Evolutionary conservation across 176 grass and related monocot species (phyloP).

Genomic region (Bonia amplexicaulis): DNA sequence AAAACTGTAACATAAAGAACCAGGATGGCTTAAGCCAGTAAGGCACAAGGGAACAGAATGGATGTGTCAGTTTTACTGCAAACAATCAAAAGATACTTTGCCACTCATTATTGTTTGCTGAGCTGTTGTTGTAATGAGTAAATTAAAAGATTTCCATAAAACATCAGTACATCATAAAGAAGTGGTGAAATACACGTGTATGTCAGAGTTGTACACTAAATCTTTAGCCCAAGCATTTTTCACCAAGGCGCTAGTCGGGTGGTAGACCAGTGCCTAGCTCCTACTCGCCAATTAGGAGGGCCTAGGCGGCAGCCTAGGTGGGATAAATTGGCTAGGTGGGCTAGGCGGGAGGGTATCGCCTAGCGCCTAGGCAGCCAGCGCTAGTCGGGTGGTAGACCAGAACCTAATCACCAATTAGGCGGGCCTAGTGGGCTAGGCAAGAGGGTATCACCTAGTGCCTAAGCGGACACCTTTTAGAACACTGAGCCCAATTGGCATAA

Average conservation of each 20-base stretch:
- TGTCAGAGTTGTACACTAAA: background rate
- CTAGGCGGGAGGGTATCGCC: no score
- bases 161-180: background rate
- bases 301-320: no score
- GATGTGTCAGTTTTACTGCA: background rate
- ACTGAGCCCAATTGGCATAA: background rate
- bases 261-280: no score
- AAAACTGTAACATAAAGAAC: background rate
- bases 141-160: background rate
- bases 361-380: no score
- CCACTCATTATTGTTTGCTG: background rate
- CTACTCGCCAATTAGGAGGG: no score
- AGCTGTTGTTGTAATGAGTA: background rate
- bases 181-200: background rate
- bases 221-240: background rate
- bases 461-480: no score
- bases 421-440: no score
- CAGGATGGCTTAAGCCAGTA: background rate
- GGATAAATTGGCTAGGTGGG: no score
- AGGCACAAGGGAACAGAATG: background rate
- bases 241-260: no score
- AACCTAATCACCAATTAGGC: no score
- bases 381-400: no score
- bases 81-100: background rate
- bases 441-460: no score